These are phyloP conservation scores for Neurospora sp. DNA, from an alignment of 2,329 filamentous ascomycete genomes.

Conservation along the genomic window DNA sequence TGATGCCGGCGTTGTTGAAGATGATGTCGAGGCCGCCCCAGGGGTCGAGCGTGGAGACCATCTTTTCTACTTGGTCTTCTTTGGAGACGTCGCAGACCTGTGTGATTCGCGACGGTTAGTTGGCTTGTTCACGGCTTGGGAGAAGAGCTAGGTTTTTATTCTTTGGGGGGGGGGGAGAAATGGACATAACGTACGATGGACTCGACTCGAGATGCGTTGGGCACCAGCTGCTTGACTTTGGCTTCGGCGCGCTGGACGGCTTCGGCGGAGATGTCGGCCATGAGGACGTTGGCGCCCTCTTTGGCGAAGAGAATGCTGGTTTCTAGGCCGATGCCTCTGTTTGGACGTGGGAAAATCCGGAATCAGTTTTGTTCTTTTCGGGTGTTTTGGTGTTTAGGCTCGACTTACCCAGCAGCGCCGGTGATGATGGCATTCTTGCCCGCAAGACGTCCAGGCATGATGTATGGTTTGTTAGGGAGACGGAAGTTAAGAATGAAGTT, in stretches of 20 bases:
- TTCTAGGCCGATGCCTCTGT: constrained; percentile 84
- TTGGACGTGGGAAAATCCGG: constrained; percentile 4
- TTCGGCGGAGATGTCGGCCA: constrained; percentile 74
- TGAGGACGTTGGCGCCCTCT: constrained; percentile 76
- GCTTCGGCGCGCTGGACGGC: constrained; percentile 67
- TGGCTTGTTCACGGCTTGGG: too few relatives aligned
- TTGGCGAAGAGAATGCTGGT: constrained; percentile 81
- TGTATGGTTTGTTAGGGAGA: not conserved
- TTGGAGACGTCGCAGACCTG: constrained; percentile 69
- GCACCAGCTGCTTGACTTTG: constrained; percentile 66
- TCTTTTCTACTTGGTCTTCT: constrained; percentile 65
- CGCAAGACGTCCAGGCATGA: constrained; percentile 35
- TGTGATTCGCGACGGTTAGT: too few relatives aligned
- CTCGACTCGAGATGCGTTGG: constrained; percentile 49
- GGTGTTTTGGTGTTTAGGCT: not conserved
- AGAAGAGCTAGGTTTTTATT: not conserved
- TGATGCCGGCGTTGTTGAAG: constrained; percentile 97
- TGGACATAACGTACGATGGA: constrained; percentile 31
- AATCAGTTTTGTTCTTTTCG: not conserved
- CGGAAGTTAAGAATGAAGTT: not conserved
- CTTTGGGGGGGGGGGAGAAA: not conserved
- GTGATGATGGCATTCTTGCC: constrained; percentile 65
- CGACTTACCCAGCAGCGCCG: constrained; percentile 74
- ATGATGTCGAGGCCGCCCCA: constrained; percentile 88
- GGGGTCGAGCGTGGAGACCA: constrained; percentile 63